Evolutionary conservation across 345 rosid genomes (phyloP).

Genomic region (Mercurialis annua): DNA sequence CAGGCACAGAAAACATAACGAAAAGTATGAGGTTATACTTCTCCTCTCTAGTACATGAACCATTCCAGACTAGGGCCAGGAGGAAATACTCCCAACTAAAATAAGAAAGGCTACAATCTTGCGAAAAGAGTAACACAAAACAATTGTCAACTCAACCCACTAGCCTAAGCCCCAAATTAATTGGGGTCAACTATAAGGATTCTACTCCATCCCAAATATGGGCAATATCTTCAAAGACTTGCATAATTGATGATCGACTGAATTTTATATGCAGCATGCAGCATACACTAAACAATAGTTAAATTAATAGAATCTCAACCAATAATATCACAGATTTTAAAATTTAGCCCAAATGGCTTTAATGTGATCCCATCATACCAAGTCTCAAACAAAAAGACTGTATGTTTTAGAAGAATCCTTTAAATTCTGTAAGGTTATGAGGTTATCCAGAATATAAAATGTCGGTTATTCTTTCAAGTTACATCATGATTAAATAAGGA

Average conservation of each 20-base stretch:
- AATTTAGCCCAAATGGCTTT: background rate
- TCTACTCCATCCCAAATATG: too few relatives aligned
- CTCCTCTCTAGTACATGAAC: background rate
- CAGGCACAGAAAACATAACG: background rate
- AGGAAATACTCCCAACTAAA: background rate
- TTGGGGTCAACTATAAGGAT: conserved; percentile 2
- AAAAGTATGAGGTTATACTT: background rate
- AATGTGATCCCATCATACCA: background rate
- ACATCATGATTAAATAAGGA: conserved; percentile 11
- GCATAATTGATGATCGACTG: too few relatives aligned
- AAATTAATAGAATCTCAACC: background rate
- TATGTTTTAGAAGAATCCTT: background rate
- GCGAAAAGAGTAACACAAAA: too few relatives aligned
- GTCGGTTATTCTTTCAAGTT: too few relatives aligned
- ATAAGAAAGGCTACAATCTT: background rate
- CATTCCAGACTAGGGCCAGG: background rate
- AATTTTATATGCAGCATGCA: background rate
- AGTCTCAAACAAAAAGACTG: background rate
- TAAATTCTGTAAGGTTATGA: background rate
- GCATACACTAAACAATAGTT: background rate
- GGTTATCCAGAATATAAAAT: background rate
- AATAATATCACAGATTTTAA: background rate
- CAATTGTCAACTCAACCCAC: too few relatives aligned
- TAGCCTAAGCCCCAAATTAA: background rate
- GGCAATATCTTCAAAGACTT: too few relatives aligned